phyloP scores from a whole-genome alignment of 1,284 basidiomycete genomes.

The Uromyces viciae-fabae region DNA sequence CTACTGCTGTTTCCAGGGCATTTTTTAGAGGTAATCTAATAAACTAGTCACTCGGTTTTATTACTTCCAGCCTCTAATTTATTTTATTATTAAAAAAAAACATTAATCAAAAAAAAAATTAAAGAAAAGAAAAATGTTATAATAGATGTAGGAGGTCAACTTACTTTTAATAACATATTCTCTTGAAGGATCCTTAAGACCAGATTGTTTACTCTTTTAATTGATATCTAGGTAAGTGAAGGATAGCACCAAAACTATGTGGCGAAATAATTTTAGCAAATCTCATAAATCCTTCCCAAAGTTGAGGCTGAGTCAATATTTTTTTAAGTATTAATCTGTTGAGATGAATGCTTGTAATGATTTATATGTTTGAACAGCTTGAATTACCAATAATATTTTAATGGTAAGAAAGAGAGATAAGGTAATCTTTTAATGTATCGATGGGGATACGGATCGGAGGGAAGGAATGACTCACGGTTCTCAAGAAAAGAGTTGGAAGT shows the following conservation, averaged over 20 bases:
- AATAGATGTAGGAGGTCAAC: constrained; percentile 5
- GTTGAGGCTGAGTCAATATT: constrained; percentile 88
- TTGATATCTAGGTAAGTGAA: constrained; percentile 89
- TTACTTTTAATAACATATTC: constrained; percentile 55
- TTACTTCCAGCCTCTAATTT: constrained; percentile 49
- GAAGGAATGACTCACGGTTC: constrained; percentile 66
- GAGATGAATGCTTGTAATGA: constrained; percentile 87
- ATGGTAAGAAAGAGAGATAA: constrained; percentile 6
- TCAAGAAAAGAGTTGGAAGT: constrained; percentile 84
- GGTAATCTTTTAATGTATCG: too few relatives aligned
- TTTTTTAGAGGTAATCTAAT: too few relatives aligned
- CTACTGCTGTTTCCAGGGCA: too few relatives aligned
- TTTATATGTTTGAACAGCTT: constrained; percentile 94
- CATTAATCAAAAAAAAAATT: too few relatives aligned
- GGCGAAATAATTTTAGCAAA: constrained; percentile 90
- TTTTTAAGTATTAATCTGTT: constrained; percentile 92
- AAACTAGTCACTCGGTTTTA: constrained; percentile 47
- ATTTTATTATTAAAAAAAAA: background rate
- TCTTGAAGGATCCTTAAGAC: constrained; percentile 55
- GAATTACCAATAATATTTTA: constrained; percentile 68
- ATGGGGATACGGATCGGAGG: too few relatives aligned
- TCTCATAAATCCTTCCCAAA: constrained; percentile 96
- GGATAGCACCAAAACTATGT: constrained; percentile 79
- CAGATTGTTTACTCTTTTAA: constrained; percentile 83
- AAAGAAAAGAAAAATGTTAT: background rate